Conservation (phyloP, 2,329 filamentous ascomycete genomes). For the Aspergillus sp. region DNA sequence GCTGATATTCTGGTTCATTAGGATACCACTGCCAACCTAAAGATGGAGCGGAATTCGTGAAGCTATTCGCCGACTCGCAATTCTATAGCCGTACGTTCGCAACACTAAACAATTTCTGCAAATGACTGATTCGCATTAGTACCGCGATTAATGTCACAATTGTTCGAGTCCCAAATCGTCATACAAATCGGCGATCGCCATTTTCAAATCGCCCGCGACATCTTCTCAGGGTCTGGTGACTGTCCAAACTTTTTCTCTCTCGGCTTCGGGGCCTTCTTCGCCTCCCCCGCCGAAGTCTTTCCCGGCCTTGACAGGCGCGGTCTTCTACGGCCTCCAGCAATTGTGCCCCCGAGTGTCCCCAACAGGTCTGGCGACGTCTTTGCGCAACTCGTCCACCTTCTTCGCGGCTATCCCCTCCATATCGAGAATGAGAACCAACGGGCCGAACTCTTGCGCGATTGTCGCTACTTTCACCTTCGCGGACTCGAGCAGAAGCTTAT, state of each 20-base stretch:
- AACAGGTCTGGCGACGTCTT: constrained; percentile 84
- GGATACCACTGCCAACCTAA: constrained; percentile 83
- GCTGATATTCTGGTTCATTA: constrained; percentile 25
- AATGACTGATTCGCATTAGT: constrained; percentile 57
- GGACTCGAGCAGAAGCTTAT: constrained; percentile 88
- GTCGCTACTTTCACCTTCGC: constrained; percentile 90
- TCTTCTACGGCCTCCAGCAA: constrained; percentile 83
- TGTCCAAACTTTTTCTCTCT: constrained; percentile 95
- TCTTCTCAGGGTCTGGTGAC: constrained; percentile 84
- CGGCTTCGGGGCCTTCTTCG: constrained; percentile 87
- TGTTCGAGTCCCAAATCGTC: constrained; percentile 86
- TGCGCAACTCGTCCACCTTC: constrained; percentile 76
- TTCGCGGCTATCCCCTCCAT: constrained; percentile 81
- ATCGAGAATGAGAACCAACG: constrained; percentile 79
- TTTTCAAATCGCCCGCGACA: constrained; percentile 87
- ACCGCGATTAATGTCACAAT: constrained; percentile 84
- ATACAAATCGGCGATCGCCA: constrained; percentile 85
- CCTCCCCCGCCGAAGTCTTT: constrained; percentile 77
- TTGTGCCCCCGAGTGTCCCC: constrained; percentile 79
- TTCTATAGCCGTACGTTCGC: constrained; percentile 78
- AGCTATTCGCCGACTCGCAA: constrained; percentile 90
- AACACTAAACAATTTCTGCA: too few species aligned
- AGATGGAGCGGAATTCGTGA: constrained; percentile 86
- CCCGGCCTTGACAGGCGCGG: constrained; percentile 79
- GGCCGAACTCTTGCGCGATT: constrained; percentile 77